Evolutionary conservation across 139 green algal species (phyloP).

Genomic region (Limnomonas spitsbergensis): DNA sequence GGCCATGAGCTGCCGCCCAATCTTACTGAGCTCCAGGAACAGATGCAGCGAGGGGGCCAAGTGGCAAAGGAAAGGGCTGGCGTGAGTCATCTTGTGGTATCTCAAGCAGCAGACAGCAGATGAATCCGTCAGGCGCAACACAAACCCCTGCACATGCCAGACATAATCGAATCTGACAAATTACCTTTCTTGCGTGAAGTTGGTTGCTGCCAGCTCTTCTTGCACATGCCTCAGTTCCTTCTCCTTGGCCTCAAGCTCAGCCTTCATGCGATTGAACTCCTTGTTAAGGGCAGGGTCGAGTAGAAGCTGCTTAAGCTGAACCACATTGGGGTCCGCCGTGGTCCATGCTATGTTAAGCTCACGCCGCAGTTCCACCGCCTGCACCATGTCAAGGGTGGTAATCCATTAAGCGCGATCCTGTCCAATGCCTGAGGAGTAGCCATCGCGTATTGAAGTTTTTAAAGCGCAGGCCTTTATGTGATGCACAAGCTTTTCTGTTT

Average conservation of each 20-base stretch:
- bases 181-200: constrained; percentile 65
- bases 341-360: constrained; percentile 29
- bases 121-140: no score
- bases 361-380: constrained; percentile 34
- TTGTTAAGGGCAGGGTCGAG: constrained; percentile 66
- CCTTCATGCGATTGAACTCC: constrained; percentile 59
- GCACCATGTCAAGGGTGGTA: neutral
- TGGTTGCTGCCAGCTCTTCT: constrained; percentile 65
- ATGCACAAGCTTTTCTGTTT: neutral
- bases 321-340: constrained; percentile 40
- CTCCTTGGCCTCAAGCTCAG: constrained; percentile 53
- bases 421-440: no score
- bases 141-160: neutral
- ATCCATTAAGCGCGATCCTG: no score
- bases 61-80: no score
- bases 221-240: constrained; percentile 52
- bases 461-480: no score
- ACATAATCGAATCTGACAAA: neutral
- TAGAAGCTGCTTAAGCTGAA: constrained; percentile 66
- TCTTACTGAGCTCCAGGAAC: no score
- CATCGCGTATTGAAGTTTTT: no score
- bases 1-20: constrained; percentile 73
- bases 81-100: no score
- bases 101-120: no score
- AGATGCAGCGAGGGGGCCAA: no score